phyloP scores from a whole-genome alignment of 176 grass and related monocot genomes.

The Aegilops longissima region DNA sequence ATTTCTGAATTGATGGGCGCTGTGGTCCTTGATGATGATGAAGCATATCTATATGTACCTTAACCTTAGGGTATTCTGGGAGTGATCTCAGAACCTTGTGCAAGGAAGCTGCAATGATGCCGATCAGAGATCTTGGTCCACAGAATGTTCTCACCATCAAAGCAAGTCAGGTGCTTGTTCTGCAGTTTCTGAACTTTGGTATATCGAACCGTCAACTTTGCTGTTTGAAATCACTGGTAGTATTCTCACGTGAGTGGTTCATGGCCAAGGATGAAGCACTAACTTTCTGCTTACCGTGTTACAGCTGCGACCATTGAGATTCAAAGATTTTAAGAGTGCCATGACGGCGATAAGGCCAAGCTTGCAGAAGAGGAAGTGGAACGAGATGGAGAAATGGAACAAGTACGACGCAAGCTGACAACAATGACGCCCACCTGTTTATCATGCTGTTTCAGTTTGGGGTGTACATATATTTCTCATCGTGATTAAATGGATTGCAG shows the following conservation, averaged over 20 bases:
- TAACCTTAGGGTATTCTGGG: slow-evolving; percentile 79
- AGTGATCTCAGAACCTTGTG: slow-evolving; percentile 87
- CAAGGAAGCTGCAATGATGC: slow-evolving; percentile 96
- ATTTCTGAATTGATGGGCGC: no score
- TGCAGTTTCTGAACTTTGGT: neutral
- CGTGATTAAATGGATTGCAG: no score
- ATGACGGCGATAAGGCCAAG: slow-evolving; percentile 68
- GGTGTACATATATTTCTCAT: no score
- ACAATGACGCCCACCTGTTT: no score
- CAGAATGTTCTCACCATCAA: slow-evolving; percentile 81
- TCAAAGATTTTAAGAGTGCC: slow-evolving; percentile 67
- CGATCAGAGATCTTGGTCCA: slow-evolving; percentile 86
- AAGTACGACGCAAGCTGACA: no score
- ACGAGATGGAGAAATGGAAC: slow-evolving; percentile 89
- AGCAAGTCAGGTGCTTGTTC: slow-evolving; percentile 67
- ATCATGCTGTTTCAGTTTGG: no score
- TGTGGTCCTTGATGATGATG: no score
- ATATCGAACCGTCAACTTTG: no score
- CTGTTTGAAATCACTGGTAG: no score
- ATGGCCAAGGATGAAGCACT: neutral
- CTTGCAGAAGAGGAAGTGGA: slow-evolving; percentile 12
- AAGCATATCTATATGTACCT: no score
- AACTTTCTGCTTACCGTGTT: neutral
- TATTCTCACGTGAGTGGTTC: neutral
- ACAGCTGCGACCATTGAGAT: slow-evolving; percentile 70